Percentiles rank a stretch among this genome's conserved stretches.
phyloP scores from a whole-genome alignment of 148 eudicot species.

The Oxyria digyna region DNA sequence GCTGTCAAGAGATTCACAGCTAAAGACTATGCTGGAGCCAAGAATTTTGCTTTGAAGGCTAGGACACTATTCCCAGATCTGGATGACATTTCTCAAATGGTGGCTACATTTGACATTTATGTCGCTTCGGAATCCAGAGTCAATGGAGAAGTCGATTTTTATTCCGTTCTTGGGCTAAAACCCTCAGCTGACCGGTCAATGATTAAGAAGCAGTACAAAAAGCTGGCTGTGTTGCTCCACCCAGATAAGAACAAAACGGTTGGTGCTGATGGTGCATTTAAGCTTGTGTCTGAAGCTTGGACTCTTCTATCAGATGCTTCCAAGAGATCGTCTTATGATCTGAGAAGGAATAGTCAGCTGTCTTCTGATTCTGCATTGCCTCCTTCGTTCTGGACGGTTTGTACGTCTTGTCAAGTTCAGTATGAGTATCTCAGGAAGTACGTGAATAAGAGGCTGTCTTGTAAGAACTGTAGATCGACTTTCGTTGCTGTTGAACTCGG shows the following conservation, averaged over 20 bases:
- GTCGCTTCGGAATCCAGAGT: conserved; percentile 52
- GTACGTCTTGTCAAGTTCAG: conserved; percentile 97
- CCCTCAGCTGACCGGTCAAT: conserved; percentile 53
- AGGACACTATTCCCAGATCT: conserved; percentile 61
- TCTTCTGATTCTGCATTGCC: conserved; percentile 30
- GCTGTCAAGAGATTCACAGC: conserved; percentile 74
- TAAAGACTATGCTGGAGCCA: conserved; percentile 66
- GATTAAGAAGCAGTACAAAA: conserved; percentile 75
- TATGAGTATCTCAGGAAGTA: conserved; percentile 92
- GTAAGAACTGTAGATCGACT: conserved; percentile 90
- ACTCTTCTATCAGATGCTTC: conserved; percentile 52
- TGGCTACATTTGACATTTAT: conserved; percentile 77
- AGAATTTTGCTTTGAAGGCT: conserved; percentile 67
- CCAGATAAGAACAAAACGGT: conserved; percentile 84
- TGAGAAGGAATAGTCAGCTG: conserved; percentile 39
- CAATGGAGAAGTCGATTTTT: conserved; percentile 76
- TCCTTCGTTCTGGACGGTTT: conserved; percentile 96
- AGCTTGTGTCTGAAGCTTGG: conserved; percentile 84
- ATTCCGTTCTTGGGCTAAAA: conserved; percentile 65
- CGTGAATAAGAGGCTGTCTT: conserved; percentile 84
- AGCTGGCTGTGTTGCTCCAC: conserved; percentile 70
- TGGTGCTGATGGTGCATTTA: conserved; percentile 94
- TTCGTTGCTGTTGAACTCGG: conserved; percentile 86
- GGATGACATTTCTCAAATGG: conserved; percentile 90
- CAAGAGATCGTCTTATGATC: conserved; percentile 62